phyloP scores from a whole-genome alignment of 495 filamentous ascomycete species.

The Penicillium cinerascens region DNA sequence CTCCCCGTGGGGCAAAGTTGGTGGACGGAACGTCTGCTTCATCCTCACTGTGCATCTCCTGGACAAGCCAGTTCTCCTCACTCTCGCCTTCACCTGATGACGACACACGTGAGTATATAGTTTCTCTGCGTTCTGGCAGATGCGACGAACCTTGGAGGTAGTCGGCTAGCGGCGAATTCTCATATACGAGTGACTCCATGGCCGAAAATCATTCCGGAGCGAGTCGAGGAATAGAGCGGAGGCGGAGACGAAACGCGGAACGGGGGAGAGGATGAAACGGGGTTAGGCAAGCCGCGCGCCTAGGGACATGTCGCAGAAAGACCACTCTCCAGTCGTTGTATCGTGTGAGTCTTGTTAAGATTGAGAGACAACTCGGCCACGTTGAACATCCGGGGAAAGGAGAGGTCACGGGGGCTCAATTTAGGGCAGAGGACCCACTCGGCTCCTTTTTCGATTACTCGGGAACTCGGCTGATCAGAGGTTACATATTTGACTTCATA shows the following conservation, averaged over 20 bases:
- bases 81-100: conserved; percentile 47
- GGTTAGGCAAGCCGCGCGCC: conserved; percentile 12
- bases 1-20: conserved; percentile 73
- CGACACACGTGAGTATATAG: conserved; percentile 14
- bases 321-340: conserved; percentile 8
- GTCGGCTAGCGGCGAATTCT: conserved; percentile 85
- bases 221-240: conserved; percentile 16
- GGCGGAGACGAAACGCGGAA: conserved; percentile 7
- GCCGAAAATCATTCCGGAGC: conserved; percentile 34
- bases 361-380: conserved; percentile 14
- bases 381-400: conserved; percentile 31
- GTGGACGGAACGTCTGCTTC: conserved; percentile 32
- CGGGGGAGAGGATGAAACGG: conserved; percentile 1
- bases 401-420: conserved; percentile 31
- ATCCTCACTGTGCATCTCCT: conserved; percentile 39
- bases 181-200: conserved; percentile 92
- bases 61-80: conserved; percentile 42
- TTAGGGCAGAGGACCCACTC: conserved; percentile 22
- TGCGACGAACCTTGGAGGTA: conserved; percentile 79
- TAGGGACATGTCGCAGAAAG: conserved; percentile 18
- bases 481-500: background rate
- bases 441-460: conserved; percentile 24
- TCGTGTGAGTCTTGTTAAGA: background rate
- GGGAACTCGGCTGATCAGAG: background rate
- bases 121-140: conserved; percentile 1